A percentile compares a stretch with the other conserved stretches of the same genome.
Conservation (phyloP, 1,284 basidiomycete species). For the Tilletia indica region DNA sequence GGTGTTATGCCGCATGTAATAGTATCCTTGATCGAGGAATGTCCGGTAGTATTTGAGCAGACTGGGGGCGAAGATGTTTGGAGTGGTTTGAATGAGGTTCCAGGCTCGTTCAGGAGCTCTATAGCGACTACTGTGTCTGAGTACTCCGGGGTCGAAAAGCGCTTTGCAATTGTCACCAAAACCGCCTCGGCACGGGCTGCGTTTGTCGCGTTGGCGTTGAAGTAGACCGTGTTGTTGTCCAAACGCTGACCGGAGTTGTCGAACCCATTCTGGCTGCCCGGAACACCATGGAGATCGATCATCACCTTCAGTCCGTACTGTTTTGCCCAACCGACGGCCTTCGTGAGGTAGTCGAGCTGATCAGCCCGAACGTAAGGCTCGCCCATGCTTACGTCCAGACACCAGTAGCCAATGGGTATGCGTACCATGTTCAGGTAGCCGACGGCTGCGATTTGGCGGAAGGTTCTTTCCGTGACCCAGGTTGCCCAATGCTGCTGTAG, state of each 20-base stretch:
- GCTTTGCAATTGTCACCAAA: conserved; percentile 61
- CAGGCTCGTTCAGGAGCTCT: conserved; percentile 50
- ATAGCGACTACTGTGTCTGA: conserved; percentile 40
- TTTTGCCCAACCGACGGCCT: conserved; percentile 74
- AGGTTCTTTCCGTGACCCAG: conserved; percentile 76
- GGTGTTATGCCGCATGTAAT: conserved; percentile 43
- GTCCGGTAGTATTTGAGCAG: neutral
- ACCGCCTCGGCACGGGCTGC: conserved; percentile 70
- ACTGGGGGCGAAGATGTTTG: neutral
- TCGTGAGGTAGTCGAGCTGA: conserved; percentile 62
- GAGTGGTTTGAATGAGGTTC: neutral
- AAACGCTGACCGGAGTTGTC: conserved; percentile 64
- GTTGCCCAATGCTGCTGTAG: conserved; percentile 69
- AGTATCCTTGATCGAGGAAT: conserved; percentile 18
- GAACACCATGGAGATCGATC: conserved; percentile 66
- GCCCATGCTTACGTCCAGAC: conserved; percentile 73
- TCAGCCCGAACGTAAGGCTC: conserved; percentile 84
- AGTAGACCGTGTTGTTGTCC: conserved; percentile 68
- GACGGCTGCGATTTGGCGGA: conserved; percentile 70
- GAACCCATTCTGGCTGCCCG: conserved; percentile 62
- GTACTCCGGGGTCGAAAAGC: conserved; percentile 42
- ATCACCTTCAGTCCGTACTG: conserved; percentile 76
- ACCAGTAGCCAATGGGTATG: conserved; percentile 88
- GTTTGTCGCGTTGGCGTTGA: conserved; percentile 65
- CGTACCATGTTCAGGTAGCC: conserved; percentile 63